Base-by-base conservation (phyloP, 2,329 filamentous ascomycete species). In the Botrytis pseudocinerea region DNA sequence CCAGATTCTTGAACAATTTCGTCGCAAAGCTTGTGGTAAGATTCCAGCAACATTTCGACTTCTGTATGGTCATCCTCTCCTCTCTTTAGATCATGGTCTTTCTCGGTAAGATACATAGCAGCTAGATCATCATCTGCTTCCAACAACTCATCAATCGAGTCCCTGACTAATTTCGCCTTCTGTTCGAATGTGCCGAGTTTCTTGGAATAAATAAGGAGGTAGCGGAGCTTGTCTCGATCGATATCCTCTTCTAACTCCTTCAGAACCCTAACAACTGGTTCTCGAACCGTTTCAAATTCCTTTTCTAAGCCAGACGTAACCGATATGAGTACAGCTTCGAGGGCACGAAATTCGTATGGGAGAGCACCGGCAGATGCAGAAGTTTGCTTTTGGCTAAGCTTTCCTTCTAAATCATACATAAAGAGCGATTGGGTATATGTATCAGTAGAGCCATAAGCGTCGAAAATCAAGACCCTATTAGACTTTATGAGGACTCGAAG, bases 151-250 rank as follows among this genome's bases (percentile, higher is more conserved):
- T 98, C 95, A 73, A 99, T 95, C 38, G 96, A 94, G 80, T 98
- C 95, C 74, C 96, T 89, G 63, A 99, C 95, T 44, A 99, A 86
- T 80, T 95, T 93, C 25, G 94, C 95, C 82, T 97, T 98, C 82
- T 98, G 96, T 84, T 98, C 96, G 82, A 99, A 99, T 3, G 95
- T 97, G 81, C 94, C 96, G 69, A 99, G 87, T 79, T 95, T 93
- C 85, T 99, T 99, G 38, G 94, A 97, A 81, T 97, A 91, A 73
- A 98, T 95, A 73, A 99, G 90, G 63, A 99, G 87, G 77, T 97
- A 89, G 12, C 96, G 89, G 65, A 99, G 87, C 85, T 97, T 97
- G 82, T 98, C 94, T 61, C 96, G 88, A 81, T 98, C 95, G 74
- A 99, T 98, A 77, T 98, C 96, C 79, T 98, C 95, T 83, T 99